These are phyloP conservation scores for Lachnellula arida DNA, from an alignment of 2,329 filamentous ascomycete genomes.

Conservation along the genomic window DNA sequence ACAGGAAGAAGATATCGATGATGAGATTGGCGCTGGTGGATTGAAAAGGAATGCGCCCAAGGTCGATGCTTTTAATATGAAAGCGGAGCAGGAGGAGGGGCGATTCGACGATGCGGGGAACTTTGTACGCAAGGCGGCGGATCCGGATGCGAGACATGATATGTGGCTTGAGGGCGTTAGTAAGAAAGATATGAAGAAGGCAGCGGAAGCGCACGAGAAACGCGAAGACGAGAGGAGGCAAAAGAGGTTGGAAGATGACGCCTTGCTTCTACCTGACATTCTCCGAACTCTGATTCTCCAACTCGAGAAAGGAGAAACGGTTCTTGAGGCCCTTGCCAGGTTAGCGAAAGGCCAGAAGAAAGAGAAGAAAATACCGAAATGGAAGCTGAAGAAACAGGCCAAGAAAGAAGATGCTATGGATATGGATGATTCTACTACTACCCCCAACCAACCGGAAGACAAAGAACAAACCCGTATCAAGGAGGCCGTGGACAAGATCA, in stretches of 20 bases:
- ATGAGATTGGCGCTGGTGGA: slow-evolving; percentile 84
- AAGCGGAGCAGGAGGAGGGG: slow-evolving; percentile 84
- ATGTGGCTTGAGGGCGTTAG: slow-evolving; percentile 87
- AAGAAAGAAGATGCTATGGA: slow-evolving; percentile 64
- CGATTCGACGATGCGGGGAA: slow-evolving; percentile 89
- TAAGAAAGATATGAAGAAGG: slow-evolving; percentile 88
- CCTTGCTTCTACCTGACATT: slow-evolving; percentile 66
- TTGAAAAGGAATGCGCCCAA: slow-evolving; percentile 92
- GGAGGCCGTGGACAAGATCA: slow-evolving; percentile 74
- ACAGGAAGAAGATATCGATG: slow-evolving; percentile 72
- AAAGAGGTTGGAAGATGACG: slow-evolving; percentile 70
- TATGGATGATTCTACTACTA: slow-evolving; percentile 44
- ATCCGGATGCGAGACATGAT: slow-evolving; percentile 88
- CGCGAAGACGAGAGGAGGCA: slow-evolving; percentile 71
- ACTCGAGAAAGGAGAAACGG: slow-evolving; percentile 77
- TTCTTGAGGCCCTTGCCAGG: slow-evolving; percentile 80
- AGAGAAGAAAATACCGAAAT: slow-evolving; percentile 55
- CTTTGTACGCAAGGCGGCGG: slow-evolving; percentile 80
- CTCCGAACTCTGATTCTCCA: slow-evolving; percentile 66
- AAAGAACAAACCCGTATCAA: slow-evolving; percentile 65
- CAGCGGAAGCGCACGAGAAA: slow-evolving; percentile 81
- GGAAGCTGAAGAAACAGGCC: slow-evolving; percentile 67
- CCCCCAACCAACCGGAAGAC: slow-evolving; percentile 50
- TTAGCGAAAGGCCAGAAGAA: slow-evolving; percentile 65
- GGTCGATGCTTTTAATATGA: slow-evolving; percentile 95